Evolutionary conservation across 2,329 filamentous ascomycete genomes (phyloP).

Genomic region (Hymenoscyphus fraxineus): DNA sequence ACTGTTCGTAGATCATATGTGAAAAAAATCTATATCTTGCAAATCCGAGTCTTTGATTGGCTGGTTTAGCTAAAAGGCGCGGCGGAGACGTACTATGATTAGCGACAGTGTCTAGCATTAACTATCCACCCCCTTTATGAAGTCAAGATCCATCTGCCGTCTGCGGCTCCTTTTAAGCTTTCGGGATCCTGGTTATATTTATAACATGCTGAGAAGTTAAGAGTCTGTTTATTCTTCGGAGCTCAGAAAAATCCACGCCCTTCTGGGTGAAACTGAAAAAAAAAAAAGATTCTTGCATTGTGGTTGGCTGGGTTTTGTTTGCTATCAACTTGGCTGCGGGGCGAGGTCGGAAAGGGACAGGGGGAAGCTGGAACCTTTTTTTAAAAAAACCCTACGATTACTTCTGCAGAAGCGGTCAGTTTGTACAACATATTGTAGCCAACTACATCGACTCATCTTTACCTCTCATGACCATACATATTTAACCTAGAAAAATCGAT

Average conservation of each 20-base stretch:
- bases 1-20: too few species aligned
- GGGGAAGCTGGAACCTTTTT: neutral
- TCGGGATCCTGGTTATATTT: too few species aligned
- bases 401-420: neutral
- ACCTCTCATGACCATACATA: neutral
- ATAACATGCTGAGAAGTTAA: too few species aligned
- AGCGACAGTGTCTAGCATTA: too few species aligned
- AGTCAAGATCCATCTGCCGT: too few species aligned
- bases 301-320: neutral
- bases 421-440: neutral
- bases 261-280: neutral
- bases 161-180: too few species aligned
- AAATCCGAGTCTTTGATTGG: too few species aligned
- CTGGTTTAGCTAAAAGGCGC: too few species aligned
- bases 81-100: too few species aligned
- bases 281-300: neutral
- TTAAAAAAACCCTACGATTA: neutral
- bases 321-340: neutral
- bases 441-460: neutral
- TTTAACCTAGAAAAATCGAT: neutral
- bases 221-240: neutral
- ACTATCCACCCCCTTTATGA: too few species aligned
- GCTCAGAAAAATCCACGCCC: neutral
- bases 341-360: neutral
- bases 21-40: too few species aligned